Conservation (phyloP, 306 rosid genomes). For the Prosopis cineraria region DNA sequence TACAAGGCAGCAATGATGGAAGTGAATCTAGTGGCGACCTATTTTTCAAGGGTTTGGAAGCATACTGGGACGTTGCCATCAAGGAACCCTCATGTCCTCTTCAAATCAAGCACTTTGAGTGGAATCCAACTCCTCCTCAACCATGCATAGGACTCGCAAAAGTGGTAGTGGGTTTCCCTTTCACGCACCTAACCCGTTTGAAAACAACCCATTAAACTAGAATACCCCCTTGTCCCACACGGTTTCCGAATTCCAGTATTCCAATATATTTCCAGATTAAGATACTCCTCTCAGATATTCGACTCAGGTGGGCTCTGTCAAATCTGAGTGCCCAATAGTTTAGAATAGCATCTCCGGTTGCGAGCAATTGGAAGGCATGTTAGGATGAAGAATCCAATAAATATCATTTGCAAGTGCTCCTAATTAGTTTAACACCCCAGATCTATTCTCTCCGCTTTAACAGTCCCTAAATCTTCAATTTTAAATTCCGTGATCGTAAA, state of each 20-base stretch:
- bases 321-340: conserved; percentile 68
- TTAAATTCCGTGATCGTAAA: conserved; percentile 20
- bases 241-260: neutral
- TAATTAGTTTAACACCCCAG: conserved; percentile 30
- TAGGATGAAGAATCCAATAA: conserved; percentile 23
- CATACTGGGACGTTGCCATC: conserved; percentile 58
- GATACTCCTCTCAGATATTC: conserved; percentile 51
- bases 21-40: conserved; percentile 52
- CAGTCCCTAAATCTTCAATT: neutral
- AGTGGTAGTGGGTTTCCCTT: conserved; percentile 90
- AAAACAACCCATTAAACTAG: conserved; percentile 56
- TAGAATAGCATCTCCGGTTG: conserved; percentile 38
- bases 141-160: conserved; percentile 51
- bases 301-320: conserved; percentile 56
- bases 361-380: conserved; percentile 34
- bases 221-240: conserved; percentile 33
- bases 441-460: conserved; percentile 37
- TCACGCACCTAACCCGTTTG: conserved; percentile 78
- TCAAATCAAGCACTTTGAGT: conserved; percentile 72
- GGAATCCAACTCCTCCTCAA: conserved; percentile 98
- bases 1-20: conserved; percentile 52
- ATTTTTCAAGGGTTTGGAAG: conserved; percentile 42
- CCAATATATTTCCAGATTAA: conserved; percentile 36
- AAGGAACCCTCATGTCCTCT: conserved; percentile 53
- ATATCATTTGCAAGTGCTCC: conserved; percentile 15